Conservation (phyloP, 2,329 filamentous ascomycete species). For the Diaporthe sp. region DNA sequence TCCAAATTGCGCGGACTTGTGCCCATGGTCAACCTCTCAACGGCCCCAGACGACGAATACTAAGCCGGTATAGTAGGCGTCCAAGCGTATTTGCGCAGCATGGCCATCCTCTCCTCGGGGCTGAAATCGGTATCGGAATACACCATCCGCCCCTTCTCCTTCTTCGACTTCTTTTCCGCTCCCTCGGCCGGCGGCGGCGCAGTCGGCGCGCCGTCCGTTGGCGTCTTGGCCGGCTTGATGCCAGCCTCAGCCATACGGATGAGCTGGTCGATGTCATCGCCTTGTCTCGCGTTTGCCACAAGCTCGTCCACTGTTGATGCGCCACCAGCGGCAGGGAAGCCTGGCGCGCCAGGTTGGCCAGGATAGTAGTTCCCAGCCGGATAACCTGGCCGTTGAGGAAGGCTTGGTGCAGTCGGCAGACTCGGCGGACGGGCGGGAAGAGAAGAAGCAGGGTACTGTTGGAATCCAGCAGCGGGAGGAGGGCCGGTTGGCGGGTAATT, state of each 20-base stretch:
- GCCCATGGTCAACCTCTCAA: background rate
- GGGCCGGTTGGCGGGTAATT: constrained; percentile 54
- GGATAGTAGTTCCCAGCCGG: constrained; percentile 45
- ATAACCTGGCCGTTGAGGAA: constrained; percentile 50
- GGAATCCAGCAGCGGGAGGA: constrained; percentile 48
- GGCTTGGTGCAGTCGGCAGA: constrained; percentile 44
- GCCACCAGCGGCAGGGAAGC: constrained; percentile 48
- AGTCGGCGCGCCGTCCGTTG: constrained; percentile 49
- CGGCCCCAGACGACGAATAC: background rate
- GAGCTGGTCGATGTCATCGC: constrained; percentile 75
- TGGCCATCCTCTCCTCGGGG: constrained; percentile 91
- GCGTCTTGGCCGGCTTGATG: constrained; percentile 62
- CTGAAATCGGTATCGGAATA: constrained; percentile 86
- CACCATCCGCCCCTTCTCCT: constrained; percentile 76
- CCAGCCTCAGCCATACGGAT: constrained; percentile 76
- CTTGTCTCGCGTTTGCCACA: constrained; percentile 60
- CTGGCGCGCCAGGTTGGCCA: constrained; percentile 48
- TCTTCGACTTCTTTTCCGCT: constrained; percentile 76
- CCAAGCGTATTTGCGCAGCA: constrained; percentile 80
- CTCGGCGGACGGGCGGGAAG: constrained; percentile 63
- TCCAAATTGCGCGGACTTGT: background rate
- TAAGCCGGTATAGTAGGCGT: constrained; percentile 23
- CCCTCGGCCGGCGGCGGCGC: constrained; percentile 54
- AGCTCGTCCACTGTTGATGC: constrained; percentile 64
- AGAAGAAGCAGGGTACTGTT: constrained; percentile 55